These are phyloP conservation scores for Eimeria nieschulzi DNA, from an alignment of 169 alveolate genomes.

Conservation along the genomic window DNA sequence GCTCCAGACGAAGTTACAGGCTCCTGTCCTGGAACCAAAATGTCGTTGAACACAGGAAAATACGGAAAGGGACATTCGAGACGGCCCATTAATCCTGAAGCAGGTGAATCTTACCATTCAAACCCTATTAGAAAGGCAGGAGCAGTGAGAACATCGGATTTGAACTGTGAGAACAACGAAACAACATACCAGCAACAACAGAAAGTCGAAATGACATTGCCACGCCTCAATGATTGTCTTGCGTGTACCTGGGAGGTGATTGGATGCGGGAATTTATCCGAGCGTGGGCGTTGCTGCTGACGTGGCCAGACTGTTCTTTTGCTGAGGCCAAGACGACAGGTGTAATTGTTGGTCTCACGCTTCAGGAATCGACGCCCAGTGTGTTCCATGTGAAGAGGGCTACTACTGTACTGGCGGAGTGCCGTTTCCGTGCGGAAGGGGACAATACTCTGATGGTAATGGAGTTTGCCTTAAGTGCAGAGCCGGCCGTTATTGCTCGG, in stretches of 20 bases:
- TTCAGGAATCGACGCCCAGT: slow-evolving; percentile 26
- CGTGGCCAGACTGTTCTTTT: too few relatives aligned
- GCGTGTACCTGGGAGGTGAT: too few relatives aligned
- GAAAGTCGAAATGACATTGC: too few relatives aligned
- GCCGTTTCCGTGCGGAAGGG: slow-evolving; percentile 18
- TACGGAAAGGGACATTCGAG: slow-evolving; percentile 29
- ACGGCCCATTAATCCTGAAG: slow-evolving; percentile 37
- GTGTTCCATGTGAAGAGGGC: slow-evolving; percentile 39
- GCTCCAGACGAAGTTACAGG: slow-evolving; percentile 48
- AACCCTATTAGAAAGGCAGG: background rate
- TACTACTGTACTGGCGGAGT: slow-evolving; percentile 24
- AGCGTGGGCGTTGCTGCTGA: too few relatives aligned
- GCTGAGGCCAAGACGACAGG: too few relatives aligned
- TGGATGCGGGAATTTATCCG: too few relatives aligned
- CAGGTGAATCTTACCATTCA: background rate
- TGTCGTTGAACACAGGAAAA: slow-evolving; percentile 49
- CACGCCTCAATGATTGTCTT: too few relatives aligned
- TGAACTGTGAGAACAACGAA: background rate
- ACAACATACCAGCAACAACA: too few relatives aligned
- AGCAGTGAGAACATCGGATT: background rate
- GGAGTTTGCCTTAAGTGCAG: slow-evolving; percentile 1
- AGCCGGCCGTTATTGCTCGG: slow-evolving; percentile 53
- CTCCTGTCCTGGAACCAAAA: slow-evolving; percentile 2
- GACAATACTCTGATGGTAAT: slow-evolving; percentile 27
- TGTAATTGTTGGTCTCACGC: background rate